Evolutionary conservation across 2,329 filamentous ascomycete genomes (phyloP).

Genomic region (Pyrenochaeta sp.): DNA sequence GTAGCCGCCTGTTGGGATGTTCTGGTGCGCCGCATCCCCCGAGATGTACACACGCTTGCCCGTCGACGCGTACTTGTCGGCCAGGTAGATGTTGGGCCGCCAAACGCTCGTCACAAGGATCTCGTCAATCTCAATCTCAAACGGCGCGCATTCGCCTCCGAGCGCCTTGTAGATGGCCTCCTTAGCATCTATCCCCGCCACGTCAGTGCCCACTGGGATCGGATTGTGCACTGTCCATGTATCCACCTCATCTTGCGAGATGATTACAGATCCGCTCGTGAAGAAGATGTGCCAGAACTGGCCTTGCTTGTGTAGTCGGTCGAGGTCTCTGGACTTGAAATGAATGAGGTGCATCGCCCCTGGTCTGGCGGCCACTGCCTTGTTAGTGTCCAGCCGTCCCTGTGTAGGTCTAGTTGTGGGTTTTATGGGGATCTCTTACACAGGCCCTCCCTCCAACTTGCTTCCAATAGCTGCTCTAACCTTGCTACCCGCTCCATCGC

Average conservation of each 20-base stretch:
- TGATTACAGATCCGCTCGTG: constrained; percentile 26
- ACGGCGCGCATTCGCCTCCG: constrained; percentile 20
- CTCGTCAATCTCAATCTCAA: constrained; percentile 42
- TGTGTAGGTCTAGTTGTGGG: too few species aligned
- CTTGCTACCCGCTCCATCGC: constrained; percentile 37
- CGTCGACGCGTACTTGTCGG: constrained; percentile 26
- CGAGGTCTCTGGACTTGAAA: constrained; percentile 41
- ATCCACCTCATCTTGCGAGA: constrained; percentile 43
- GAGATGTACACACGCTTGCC: constrained; percentile 22
- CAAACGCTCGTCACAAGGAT: constrained; percentile 40
- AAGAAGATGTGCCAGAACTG: constrained; percentile 46
- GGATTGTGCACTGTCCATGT: constrained; percentile 43
- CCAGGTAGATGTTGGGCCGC: constrained; percentile 39
- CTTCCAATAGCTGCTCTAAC: constrained; percentile 30
- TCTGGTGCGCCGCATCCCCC: constrained; percentile 40
- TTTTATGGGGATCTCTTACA: constrained; percentile 25
- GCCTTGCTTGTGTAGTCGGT: constrained; percentile 27
- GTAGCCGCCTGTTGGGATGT: constrained; percentile 46
- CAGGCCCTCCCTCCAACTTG: constrained; percentile 29
- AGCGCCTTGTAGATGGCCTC: constrained; percentile 30
- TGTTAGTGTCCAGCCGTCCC: too few species aligned
- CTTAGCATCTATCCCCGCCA: constrained; percentile 22
- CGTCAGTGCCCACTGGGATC: constrained; percentile 20
- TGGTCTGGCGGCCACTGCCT: too few species aligned
- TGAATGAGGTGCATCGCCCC: constrained; percentile 35